A percentile compares a stretch with the other conserved stretches of the same genome.
Evolutionary conservation across 257 asterid genomes (phyloP).

Genomic region (Capsicum pubescens): DNA sequence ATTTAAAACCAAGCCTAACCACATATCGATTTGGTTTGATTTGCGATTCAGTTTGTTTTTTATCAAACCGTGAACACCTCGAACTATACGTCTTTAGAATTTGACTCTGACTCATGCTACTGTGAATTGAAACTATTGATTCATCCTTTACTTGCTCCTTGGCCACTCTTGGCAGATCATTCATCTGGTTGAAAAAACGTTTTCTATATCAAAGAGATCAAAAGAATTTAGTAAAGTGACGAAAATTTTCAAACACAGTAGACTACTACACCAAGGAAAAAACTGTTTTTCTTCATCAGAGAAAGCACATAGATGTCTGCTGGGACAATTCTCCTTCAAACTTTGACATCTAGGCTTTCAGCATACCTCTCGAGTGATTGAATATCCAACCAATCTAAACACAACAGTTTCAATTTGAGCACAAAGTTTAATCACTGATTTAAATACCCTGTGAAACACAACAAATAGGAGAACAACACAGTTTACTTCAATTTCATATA

Average conservation of each 20-base stretch:
- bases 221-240: background rate
- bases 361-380: background rate
- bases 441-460: too few relatives aligned
- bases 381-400: too few relatives aligned
- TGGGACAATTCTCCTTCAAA: background rate
- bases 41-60: too few relatives aligned
- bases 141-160: too few relatives aligned
- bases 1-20: too few relatives aligned
- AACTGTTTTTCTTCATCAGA: background rate
- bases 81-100: slow-evolving; percentile 29
- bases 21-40: too few relatives aligned
- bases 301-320: background rate
- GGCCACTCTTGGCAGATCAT: slow-evolving; percentile 59
- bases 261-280: background rate
- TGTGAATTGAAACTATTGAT: too few relatives aligned
- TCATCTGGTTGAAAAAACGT: slow-evolving; percentile 72
- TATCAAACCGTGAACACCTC: too few relatives aligned
- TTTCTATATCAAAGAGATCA: slow-evolving; percentile 53
- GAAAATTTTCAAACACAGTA: background rate
- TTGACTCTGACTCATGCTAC: slow-evolving; percentile 38
- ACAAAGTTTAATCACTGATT: too few relatives aligned
- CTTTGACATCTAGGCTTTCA: background rate
- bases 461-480: too few relatives aligned
- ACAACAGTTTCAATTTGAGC: too few relatives aligned
- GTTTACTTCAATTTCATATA: too few relatives aligned